Evolutionary conservation across 306 rosid species (phyloP).

Genomic region (Vicia faba): DNA sequence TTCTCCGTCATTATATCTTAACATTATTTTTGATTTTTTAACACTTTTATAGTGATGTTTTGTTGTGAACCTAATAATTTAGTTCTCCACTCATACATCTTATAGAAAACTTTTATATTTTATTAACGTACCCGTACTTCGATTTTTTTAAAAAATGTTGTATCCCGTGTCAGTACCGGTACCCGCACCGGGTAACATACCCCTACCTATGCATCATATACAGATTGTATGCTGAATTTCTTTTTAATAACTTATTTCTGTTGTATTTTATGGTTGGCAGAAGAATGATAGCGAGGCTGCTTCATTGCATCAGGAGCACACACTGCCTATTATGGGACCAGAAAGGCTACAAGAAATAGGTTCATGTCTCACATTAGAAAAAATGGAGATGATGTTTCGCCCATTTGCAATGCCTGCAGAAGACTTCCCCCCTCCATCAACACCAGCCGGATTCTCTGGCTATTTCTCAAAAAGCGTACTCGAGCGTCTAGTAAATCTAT

Average conservation of each 20-base stretch:
- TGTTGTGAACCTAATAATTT: too few species aligned
- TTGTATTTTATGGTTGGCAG: conserved; percentile 49
- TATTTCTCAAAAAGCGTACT: conserved; percentile 86
- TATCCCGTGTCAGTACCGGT: too few species aligned
- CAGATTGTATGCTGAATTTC: neutral
- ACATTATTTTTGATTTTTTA: too few species aligned
- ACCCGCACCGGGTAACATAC: too few species aligned
- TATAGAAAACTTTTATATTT: too few species aligned
- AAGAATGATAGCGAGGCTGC: conserved; percentile 72
- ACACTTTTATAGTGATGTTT: too few species aligned
- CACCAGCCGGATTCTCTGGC: conserved; percentile 90
- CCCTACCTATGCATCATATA: too few species aligned
- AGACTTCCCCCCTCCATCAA: conserved; percentile 91
- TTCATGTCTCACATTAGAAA: conserved; percentile 78
- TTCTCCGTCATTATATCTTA: too few species aligned
- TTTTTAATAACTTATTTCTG: conserved; percentile 25
- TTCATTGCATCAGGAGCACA: conserved; percentile 90
- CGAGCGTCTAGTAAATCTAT: conserved; percentile 91
- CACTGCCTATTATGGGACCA: conserved; percentile 94
- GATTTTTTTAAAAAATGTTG: too few species aligned
- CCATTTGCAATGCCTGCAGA: conserved; percentile 98
- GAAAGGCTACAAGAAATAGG: conserved; percentile 97
- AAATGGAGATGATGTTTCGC: conserved; percentile 82
- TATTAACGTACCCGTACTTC: too few species aligned
- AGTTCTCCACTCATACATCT: too few species aligned